Conservation (phyloP, 306 rosid species). For the Cucurbita moschata region DNA sequence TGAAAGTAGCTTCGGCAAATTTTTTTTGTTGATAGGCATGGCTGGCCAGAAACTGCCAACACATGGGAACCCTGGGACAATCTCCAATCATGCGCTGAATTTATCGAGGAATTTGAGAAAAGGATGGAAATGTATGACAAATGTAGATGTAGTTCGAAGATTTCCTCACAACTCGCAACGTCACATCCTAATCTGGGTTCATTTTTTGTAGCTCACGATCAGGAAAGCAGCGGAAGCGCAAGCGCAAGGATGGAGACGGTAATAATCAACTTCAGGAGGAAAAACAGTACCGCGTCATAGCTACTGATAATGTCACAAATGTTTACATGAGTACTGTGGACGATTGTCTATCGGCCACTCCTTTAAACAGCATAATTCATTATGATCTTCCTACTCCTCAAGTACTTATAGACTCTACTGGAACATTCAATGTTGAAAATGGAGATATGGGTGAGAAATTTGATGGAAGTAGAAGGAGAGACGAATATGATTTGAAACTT, state of each 20-base stretch:
- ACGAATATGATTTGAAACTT: constrained; percentile 55
- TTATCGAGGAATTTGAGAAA: constrained; percentile 62
- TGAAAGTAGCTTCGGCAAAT: not conserved
- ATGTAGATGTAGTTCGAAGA: not conserved
- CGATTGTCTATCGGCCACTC: constrained; percentile 24
- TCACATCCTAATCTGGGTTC: not conserved
- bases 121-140: constrained; percentile 16
- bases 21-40: constrained; percentile 33
- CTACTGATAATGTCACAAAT: constrained; percentile 29
- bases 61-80: constrained; percentile 92
- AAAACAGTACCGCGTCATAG: constrained; percentile 34
- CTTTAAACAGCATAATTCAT: constrained; percentile 7
- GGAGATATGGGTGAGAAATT: constrained; percentile 11
- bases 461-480: constrained; percentile 18
- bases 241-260: constrained; percentile 32
- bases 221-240: constrained; percentile 45
- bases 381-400: constrained; percentile 18
- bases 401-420: constrained; percentile 19
- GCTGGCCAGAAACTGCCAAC: constrained; percentile 84
- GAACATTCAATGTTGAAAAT: constrained; percentile 18
- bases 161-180: not conserved
- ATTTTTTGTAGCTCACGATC: constrained; percentile 32
- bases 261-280: constrained; percentile 41
- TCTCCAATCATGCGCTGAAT: constrained; percentile 69
- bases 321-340: constrained; percentile 15